Evolutionary conservation across 1,284 basidiomycete genomes (phyloP), one percentile per base, ranked within the genome.

Genomic region (Pseudomicrostroma phylloplanum): DNA sequence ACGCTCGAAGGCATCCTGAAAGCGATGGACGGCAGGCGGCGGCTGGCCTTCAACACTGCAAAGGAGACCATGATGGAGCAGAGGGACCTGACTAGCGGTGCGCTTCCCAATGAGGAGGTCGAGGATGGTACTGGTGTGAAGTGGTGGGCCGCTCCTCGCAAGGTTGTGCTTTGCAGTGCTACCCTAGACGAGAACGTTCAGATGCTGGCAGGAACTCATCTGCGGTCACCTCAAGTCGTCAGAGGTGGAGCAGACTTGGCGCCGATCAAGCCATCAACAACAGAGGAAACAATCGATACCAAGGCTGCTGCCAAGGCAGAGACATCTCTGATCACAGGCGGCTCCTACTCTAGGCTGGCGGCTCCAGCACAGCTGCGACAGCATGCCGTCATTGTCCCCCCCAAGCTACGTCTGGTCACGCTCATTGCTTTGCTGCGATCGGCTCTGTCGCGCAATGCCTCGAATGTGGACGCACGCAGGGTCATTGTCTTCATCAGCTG

Each of bases 401-500:
- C 96, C 63, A 98, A 99, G 80, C 84, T 96, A 39, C 87, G 94
- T 1, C 83, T 98, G 21, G 96, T 99, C 41, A 85, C 91, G 0
- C 86, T 99, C 13, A 83, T 98, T 30, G 89, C 94, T 1, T 83
- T 98, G 1, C 81, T 79, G n/a, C 76, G 77, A 15, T 61, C 86
- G 2, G 83, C 94, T 6, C 82, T 96, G 43, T 68, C 70, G 1
- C 59, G 62, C 82, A 81, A 53, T 80, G 89, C 87, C 76, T 59
- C 57, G 25, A 72, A 76, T 19, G 74, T 71, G 3, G 71, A 71
- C 19, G 80, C 82, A 0, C 62, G 68, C 0, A 83, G 84, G 69
- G 87, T 96, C 53, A 92, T 99, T 59, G 92, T 98, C 6, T 99
- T 99, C 80, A 82, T 98, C 64, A 92, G 89, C 72, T 97, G 92